Percentiles rank a stretch among this genome's conserved stretches.
Conservation (phyloP, 331 rosid species). For the Stylosanthes scabra region DNA sequence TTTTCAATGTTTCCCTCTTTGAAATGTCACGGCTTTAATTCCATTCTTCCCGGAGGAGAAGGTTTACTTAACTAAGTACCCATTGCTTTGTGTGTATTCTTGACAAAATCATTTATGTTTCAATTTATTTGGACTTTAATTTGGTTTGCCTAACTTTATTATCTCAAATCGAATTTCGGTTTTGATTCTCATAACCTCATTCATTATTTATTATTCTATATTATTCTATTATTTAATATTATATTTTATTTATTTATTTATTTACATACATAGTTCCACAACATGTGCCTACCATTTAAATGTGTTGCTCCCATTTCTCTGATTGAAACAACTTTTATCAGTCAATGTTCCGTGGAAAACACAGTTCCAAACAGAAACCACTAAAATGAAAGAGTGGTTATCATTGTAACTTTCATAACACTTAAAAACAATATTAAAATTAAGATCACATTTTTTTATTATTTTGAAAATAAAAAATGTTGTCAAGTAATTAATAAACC, state of each 20-base stretch:
- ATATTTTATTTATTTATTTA: too few species aligned
- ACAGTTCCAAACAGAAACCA: neutral
- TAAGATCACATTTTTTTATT: too few species aligned
- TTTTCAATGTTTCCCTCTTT: constrained; percentile 3
- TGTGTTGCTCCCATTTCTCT: neutral
- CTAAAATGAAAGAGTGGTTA: neutral
- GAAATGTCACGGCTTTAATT: neutral
- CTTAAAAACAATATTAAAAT: too few species aligned
- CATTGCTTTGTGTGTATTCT: neutral
- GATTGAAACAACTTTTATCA: neutral
- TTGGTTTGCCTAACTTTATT: neutral
- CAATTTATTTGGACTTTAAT: neutral
- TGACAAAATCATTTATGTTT: neutral
- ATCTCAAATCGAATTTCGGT: neutral
- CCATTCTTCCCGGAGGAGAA: constrained; percentile 3
- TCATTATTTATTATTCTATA: neutral
- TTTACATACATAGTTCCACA: neutral
- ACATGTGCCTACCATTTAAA: neutral
- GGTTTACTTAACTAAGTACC: neutral
- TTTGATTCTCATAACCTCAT: neutral
- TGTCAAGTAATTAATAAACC: too few species aligned
- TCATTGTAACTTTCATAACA: too few species aligned
- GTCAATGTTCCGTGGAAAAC: neutral
- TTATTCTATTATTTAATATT: neutral
- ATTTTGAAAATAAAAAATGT: too few species aligned